A percentile compares a stretch with the other conserved stretches of the same genome.
These are phyloP conservation scores for Phlyctochytrium arcticum DNA, from an alignment of 192 early-diverging fungal species.

Conservation along the genomic window DNA sequence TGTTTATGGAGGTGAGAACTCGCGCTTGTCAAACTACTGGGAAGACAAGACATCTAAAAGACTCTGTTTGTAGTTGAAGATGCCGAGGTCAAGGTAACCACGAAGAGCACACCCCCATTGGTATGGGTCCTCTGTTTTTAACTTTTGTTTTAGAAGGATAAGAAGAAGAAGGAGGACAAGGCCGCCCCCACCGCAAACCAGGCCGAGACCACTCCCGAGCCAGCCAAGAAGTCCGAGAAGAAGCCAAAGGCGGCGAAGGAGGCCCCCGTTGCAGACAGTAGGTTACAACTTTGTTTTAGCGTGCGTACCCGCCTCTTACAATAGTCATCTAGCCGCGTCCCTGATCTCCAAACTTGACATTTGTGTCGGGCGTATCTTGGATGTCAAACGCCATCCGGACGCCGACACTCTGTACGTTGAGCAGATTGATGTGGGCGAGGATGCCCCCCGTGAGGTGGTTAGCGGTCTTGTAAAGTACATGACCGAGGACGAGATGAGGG, in stretches of 20 bases:
- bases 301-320: too few species aligned
- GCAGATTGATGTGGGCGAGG: slow-evolving; percentile 88
- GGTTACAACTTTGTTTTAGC: neutral
- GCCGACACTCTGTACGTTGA: slow-evolving; percentile 97
- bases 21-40: neutral
- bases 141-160: too few species aligned
- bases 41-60: too few species aligned
- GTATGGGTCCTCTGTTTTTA: too few species aligned
- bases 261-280: too few species aligned
- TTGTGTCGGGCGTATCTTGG: slow-evolving; percentile 84
- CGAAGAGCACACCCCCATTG: too few species aligned
- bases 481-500: slow-evolving; percentile 82
- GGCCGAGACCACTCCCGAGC: too few species aligned
- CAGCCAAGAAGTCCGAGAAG: slow-evolving; percentile 13
- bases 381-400: slow-evolving; percentile 84
- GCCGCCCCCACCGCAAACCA: too few species aligned
- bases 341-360: slow-evolving; percentile 82
- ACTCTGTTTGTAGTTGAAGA: too few species aligned
- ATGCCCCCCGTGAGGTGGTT: slow-evolving; percentile 78
- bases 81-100: too few species aligned
- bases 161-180: too few species aligned
- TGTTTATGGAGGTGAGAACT: slow-evolving; percentile 36
- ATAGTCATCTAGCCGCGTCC: slow-evolving; percentile 24
- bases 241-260: slow-evolving; percentile 34
- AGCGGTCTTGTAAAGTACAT: slow-evolving; percentile 91